Evolutionary conservation across 1,139 yeast genomes (phyloP), one percentile per base, ranked within the genome.

Genomic region (Magnusiomyces clavatus): DNA sequence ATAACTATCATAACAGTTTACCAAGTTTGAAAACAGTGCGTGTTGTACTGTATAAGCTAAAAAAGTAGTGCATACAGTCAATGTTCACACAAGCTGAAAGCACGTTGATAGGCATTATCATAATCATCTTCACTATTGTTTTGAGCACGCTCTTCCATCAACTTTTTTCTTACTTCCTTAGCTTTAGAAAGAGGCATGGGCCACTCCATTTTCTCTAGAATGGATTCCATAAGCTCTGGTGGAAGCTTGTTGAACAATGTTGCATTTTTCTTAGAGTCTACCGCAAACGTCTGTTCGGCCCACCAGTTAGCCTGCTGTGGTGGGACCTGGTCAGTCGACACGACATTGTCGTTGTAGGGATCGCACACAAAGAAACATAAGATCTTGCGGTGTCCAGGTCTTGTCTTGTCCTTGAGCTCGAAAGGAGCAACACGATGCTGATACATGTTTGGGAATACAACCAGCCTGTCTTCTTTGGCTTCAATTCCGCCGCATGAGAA

Each of bases 371-470:
- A 74, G 56, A 72, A 69, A 51, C 77, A 72, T 52, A 74, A 61
- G 46, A 74, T 73, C 58, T 70, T 72, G 41, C 77, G 61, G 55
- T 67, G 69, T 1, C 78, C 78, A 0, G 67, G 64, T 51, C 66
- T 72, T 5, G 69, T 54, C 48, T 59, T 59, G 54, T 74, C 77
- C 6, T 56, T 55, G 52, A 74, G 68, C 48, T 66, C 67, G 59
- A 75, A 75, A 2, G 70, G 65, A 48, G 69, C 72, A 16, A 74
- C 76, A 46, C 64, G 70, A 57, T 74, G 78, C 58, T 74, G 78
- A 50, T 60, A 66, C 37, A 58, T 54, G 58, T 74, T 74, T 3
- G 77, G 77, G 57, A 74, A 75, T 12, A 74, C 62, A 6, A 74
- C 51, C 5, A 73, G 52, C 11, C 71, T 58, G 52, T 66, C 68